Evolutionary conservation across 352 stramenopile genomes (phyloP).

Genomic region (Globisporangium apiculatum): DNA sequence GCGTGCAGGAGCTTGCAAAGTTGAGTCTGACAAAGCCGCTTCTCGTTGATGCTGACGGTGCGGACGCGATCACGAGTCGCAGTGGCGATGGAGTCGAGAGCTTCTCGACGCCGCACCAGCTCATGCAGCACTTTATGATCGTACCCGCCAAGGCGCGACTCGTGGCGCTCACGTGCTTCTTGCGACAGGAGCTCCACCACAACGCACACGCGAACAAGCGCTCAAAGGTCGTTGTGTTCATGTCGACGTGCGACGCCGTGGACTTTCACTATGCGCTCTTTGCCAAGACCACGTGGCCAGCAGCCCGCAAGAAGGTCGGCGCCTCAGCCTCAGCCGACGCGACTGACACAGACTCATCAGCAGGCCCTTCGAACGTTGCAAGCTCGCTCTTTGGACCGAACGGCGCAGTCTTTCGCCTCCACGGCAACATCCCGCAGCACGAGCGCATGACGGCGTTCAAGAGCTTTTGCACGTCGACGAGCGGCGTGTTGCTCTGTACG

Average conservation of each 20-base stretch:
- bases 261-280: constrained; percentile 95
- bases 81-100: constrained; percentile 31
- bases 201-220: constrained; percentile 18
- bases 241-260: constrained; percentile 95
- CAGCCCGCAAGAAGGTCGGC: constrained; percentile 13
- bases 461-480: constrained; percentile 87
- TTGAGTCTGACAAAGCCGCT: constrained; percentile 77
- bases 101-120: constrained; percentile 88
- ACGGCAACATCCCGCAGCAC: constrained; percentile 96
- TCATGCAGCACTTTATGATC: constrained; percentile 95
- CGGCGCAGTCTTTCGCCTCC: constrained; percentile 77
- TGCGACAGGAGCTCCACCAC: constrained; percentile 68
- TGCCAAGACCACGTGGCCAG: constrained; percentile 70
- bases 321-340: not conserved
- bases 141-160: constrained; percentile 93
- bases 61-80: constrained; percentile 10
- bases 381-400: constrained; percentile 57
- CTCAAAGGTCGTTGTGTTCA: constrained; percentile 93
- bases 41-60: constrained; percentile 67
- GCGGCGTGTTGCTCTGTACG: constrained; percentile 95
- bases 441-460: constrained; percentile 95
- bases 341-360: constrained; percentile 80
- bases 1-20: constrained; percentile 73
- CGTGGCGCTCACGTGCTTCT: constrained; percentile 88
- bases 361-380: constrained; percentile 14